Conservation (phyloP, 1,139 yeast species). For the Lodderomyces oxycetoniae region DNA sequence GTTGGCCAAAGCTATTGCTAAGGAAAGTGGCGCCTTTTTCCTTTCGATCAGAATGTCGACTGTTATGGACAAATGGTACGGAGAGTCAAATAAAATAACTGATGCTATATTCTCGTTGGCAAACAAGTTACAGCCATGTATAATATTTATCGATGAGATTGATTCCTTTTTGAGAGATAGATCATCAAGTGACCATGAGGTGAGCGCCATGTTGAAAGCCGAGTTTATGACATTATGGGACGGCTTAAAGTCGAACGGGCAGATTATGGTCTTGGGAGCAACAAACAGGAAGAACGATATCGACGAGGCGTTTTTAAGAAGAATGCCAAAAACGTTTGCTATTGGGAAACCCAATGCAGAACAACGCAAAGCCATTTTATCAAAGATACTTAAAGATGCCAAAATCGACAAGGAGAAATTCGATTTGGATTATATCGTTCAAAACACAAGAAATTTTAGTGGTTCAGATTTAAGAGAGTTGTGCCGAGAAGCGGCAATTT, state of each 20-base stretch:
- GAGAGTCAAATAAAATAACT: constrained; percentile 90
- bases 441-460: constrained; percentile 67
- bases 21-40: constrained; percentile 89
- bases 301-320: constrained; percentile 84
- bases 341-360: constrained; percentile 65
- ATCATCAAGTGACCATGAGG: constrained; percentile 83
- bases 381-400: constrained; percentile 62
- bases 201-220: constrained; percentile 91
- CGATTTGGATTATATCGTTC: constrained; percentile 57
- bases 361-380: constrained; percentile 68
- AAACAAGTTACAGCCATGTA: constrained; percentile 86
- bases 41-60: constrained; percentile 90
- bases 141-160: constrained; percentile 92
- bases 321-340: constrained; percentile 89
- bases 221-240: constrained; percentile 99
- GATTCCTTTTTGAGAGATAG: constrained; percentile 92
- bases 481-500: constrained; percentile 90
- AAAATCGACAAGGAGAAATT: constrained; percentile 53
- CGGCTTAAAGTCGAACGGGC: constrained; percentile 73
- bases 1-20: constrained; percentile 94
- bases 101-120: constrained; percentile 93
- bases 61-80: constrained; percentile 97
- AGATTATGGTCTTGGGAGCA: constrained; percentile 88
- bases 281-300: constrained; percentile 91
- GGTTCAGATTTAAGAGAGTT: constrained; percentile 91